These are phyloP conservation scores for Cryphonectria naterciae DNA, from an alignment of 2,329 filamentous ascomycete genomes.

Conservation along the genomic window DNA sequence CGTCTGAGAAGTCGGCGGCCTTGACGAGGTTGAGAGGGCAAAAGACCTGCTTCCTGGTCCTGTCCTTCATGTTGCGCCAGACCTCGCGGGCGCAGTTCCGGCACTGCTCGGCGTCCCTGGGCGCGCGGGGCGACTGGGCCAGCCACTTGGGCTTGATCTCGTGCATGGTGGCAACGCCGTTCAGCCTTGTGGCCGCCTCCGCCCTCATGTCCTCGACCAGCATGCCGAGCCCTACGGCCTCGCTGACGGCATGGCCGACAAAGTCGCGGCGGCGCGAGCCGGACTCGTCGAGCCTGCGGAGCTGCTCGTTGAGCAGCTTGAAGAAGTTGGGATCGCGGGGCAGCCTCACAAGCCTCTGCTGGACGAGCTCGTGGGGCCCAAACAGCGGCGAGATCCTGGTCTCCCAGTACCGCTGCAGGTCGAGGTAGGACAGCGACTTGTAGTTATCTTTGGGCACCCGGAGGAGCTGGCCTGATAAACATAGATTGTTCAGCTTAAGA, in stretches of 20 bases:
- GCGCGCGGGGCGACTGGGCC: constrained; percentile 73
- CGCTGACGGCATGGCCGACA: constrained; percentile 51
- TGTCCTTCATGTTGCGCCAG: constrained; percentile 37
- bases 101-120: constrained; percentile 64
- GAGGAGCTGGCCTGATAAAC: constrained; percentile 53
- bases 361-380: constrained; percentile 53
- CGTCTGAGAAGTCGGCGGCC: constrained; percentile 27
- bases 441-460: constrained; percentile 63
- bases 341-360: constrained; percentile 58
- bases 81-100: constrained; percentile 70
- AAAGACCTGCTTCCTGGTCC: constrained; percentile 46
- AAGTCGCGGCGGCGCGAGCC: constrained; percentile 45
- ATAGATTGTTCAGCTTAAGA: constrained; percentile 30
- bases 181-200: neutral
- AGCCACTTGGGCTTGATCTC: constrained; percentile 91
- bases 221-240: constrained; percentile 65
- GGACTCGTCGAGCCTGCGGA: constrained; percentile 52
- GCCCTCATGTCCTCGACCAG: constrained; percentile 74
- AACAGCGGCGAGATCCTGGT: constrained; percentile 61
- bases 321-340: constrained; percentile 44
- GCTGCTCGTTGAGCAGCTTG: constrained; percentile 55
- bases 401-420: constrained; percentile 53
- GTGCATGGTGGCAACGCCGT: constrained; percentile 45
- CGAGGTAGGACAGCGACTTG: constrained; percentile 48
- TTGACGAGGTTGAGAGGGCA: constrained; percentile 66